phyloP scores from a whole-genome alignment of 192 early-diverging fungal genomes.

The Entomortierella lignicola region DNA sequence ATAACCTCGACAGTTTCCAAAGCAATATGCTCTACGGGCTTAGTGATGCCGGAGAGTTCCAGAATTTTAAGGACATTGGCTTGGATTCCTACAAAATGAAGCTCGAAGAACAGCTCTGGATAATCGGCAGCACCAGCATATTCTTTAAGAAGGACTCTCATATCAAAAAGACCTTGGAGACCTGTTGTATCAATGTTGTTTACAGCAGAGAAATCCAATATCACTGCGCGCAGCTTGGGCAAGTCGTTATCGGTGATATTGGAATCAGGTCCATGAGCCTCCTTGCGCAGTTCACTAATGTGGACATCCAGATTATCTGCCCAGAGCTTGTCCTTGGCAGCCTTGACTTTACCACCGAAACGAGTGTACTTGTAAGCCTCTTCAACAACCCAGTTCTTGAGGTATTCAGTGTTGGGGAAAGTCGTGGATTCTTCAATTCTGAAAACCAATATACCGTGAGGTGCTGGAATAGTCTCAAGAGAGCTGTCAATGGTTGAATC shows the following conservation, averaged over 20 bases:
- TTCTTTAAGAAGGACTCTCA: slow-evolving; percentile 37
- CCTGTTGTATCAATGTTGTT: slow-evolving; percentile 85
- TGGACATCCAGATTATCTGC: slow-evolving; percentile 57
- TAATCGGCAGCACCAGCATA: slow-evolving; percentile 41
- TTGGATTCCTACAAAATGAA: slow-evolving; percentile 55
- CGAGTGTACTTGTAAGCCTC: slow-evolving; percentile 55
- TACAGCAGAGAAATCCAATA: slow-evolving; percentile 88
- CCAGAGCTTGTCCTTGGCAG: slow-evolving; percentile 63
- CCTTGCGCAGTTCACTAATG: slow-evolving; percentile 23
- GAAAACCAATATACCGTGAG: slow-evolving; percentile 78
- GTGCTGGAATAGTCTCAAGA: slow-evolving; percentile 53
- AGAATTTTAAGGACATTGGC: slow-evolving; percentile 30
- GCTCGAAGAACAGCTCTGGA: slow-evolving; percentile 45
- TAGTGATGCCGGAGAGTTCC: slow-evolving; percentile 43
- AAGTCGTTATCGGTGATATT: slow-evolving; percentile 51
- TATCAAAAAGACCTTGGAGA: slow-evolving; percentile 78
- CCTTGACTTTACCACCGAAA: slow-evolving; percentile 56
- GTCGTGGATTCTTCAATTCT: slow-evolving; percentile 71
- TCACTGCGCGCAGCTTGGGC: slow-evolving; percentile 71
- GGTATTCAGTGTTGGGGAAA: slow-evolving; percentile 75
- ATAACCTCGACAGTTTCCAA: slow-evolving; percentile 24
- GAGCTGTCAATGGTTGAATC: slow-evolving; percentile 3
- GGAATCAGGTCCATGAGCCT: slow-evolving; percentile 14
- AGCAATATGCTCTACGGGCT: slow-evolving; percentile 25
- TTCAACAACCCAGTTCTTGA: slow-evolving; percentile 63